These are phyloP conservation scores for Elsinoe fawcettii DNA, from an alignment of 2,329 filamentous ascomycete genomes.

Conservation along the genomic window DNA sequence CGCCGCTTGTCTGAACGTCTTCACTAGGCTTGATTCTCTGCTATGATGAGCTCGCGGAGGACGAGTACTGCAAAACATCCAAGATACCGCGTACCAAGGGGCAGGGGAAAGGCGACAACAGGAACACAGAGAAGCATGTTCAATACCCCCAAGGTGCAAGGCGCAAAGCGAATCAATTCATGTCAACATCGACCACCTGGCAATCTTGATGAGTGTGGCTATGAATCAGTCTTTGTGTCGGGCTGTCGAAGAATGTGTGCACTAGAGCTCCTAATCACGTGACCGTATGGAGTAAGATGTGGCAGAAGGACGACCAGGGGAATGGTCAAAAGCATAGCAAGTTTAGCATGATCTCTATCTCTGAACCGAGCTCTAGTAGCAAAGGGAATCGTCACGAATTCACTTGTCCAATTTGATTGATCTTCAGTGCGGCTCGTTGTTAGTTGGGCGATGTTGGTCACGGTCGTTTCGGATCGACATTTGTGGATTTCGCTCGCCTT, in stretches of 20 bases:
- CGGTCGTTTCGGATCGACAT: conserved; percentile 11
- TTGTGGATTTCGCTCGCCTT: conserved; percentile 11
- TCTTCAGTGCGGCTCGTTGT: conserved; percentile 5
- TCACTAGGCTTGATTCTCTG: conserved; percentile 92
- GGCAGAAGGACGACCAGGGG: neutral
- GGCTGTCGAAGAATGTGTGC: neutral
- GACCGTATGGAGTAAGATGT: neutral
- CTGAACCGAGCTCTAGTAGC: neutral
- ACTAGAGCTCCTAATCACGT: neutral
- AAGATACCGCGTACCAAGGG: neutral
- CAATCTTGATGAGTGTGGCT: neutral
- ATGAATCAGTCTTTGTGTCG: neutral
- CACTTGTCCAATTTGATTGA: neutral
- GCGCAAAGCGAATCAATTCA: conserved; percentile 5
- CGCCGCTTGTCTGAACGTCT: conserved; percentile 91
- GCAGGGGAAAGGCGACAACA: neutral
- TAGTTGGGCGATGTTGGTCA: conserved; percentile 3
- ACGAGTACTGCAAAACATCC: conserved; percentile 1
- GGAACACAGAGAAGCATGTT: conserved; percentile 10
- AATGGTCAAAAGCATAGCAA: neutral
- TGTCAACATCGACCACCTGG: neutral
- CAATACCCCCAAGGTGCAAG: conserved; percentile 5
- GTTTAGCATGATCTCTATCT: neutral
- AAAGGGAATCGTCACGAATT: neutral
- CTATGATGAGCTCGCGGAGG: conserved; percentile 49